Evolutionary conservation across 257 asterid genomes (phyloP).

Genomic region (Petunia secreta): DNA sequence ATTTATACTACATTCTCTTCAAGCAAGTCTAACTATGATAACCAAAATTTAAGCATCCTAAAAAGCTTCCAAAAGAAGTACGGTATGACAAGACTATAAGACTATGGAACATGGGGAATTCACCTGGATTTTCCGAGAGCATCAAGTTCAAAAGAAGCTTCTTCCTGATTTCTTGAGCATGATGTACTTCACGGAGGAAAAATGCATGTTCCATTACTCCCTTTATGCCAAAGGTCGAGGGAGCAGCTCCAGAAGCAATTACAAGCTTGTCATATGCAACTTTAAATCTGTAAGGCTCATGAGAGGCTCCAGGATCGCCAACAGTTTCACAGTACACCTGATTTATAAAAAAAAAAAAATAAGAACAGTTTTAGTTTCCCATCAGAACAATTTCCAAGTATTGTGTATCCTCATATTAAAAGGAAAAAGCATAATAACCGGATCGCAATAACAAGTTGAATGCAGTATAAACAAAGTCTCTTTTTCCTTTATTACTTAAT

Average conservation of each 20-base stretch:
- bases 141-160: conserved; percentile 85
- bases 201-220: conserved; percentile 83
- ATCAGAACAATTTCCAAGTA: not conserved
- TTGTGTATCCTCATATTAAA: not conserved
- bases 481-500: not conserved
- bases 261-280: conserved; percentile 94
- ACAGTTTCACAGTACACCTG: conserved; percentile 80
- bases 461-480: conserved; percentile 10
- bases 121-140: conserved; percentile 94
- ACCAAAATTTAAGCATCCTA: not conserved
- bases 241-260: conserved; percentile 88
- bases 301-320: conserved; percentile 41
- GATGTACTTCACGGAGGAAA: conserved; percentile 83
- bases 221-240: conserved; percentile 84
- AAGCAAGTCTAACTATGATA: not conserved
- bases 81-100: not conserved
- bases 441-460: not conserved
- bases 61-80: conserved; percentile 7
- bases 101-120: not conserved
- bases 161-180: conserved; percentile 93
- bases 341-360: not conserved
- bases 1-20: not conserved
- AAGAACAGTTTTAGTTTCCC: not conserved
- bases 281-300: conserved; percentile 63
- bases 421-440: not conserved